Evolutionary conservation across 202 grass and related monocot species (phyloP), one percentile per base, ranked within the genome.

Genomic region (Panicum virgatum): DNA sequence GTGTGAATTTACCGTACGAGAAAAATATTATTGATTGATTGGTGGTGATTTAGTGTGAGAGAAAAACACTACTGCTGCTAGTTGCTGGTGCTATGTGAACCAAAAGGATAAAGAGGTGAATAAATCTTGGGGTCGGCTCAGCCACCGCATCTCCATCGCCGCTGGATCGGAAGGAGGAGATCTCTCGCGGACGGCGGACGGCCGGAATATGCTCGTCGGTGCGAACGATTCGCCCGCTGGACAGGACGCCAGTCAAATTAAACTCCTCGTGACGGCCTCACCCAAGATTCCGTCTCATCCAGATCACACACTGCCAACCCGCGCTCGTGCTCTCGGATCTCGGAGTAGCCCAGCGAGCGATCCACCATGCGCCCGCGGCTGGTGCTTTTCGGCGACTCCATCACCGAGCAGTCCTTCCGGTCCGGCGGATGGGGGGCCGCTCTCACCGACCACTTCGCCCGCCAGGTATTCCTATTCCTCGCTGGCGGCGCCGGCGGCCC

Each of bases 361-460:
- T 26, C 14, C n/a, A 66, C 44, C 77, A 94, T 94, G 94, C 79
- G 85, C 58, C 91, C 83, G 27, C 87, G 91, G 83, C 44, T 94
- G 45, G 89, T 97, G 73, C 86, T 97, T 42, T 97, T 97, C 78
- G 94, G 94, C 46, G 94, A 94, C 85, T 97, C 94, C 59, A 94
- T 97, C 88, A 97, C 92, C 19, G 90, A 97, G 88, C 44, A 59
- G 74, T 92, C 92, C 59, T 97, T 97, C 70, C 15, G 12, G 40
- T 25, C 83, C 60, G 94, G 91, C 46, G 90, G 91, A 15, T 97
- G 94, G 94, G 94, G 94, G 16, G 85, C 92, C 36, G 76, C 88
- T 74, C 88, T 94, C 36, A 70, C 90, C 40, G 64, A 89, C 75
- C 90, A 29, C 80, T 94, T 92, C 75, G 67, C 81, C 15, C 81